These are phyloP conservation scores for Nectriaceae sp. DNA, from an alignment of 2,329 filamentous ascomycete species.

Conservation along the genomic window DNA sequence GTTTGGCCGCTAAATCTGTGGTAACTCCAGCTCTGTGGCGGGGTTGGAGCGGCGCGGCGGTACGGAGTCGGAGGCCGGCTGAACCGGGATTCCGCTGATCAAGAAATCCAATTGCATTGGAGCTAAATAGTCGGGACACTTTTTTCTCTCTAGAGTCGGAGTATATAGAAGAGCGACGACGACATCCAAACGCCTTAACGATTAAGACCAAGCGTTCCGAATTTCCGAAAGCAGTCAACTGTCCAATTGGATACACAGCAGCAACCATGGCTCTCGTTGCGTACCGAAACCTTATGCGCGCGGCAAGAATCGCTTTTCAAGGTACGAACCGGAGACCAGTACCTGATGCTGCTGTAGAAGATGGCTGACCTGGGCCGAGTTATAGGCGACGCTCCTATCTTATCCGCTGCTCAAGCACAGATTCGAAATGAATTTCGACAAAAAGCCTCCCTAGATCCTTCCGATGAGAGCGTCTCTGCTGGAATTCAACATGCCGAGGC, in stretches of 20 bases:
- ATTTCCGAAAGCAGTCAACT: not conserved
- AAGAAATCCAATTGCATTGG: not conserved
- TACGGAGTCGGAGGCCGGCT: conserved; percentile 18
- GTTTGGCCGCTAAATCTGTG: not conserved
- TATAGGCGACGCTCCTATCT: conserved; percentile 68
- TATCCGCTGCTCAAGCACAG: conserved; percentile 70
- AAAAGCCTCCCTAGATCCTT: conserved; percentile 60
- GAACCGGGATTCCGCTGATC: conserved; percentile 25
- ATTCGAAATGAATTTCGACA: conserved; percentile 75
- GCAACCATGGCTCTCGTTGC: conserved; percentile 54
- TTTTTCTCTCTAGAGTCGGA: not conserved
- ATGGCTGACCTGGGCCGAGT: conserved; percentile 1
- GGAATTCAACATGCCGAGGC: conserved; percentile 80
- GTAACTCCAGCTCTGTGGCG: not conserved
- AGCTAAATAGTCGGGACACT: not conserved
- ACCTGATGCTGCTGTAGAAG: not conserved
- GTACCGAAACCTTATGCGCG: conserved; percentile 80
- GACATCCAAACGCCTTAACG: not conserved
- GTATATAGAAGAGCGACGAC: not conserved
- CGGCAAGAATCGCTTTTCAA: conserved; percentile 79
- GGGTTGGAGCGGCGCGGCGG: not conserved
- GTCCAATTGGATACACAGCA: conserved; percentile 1
- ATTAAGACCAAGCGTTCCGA: not conserved
- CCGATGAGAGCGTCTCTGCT: conserved; percentile 59
- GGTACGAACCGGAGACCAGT: conserved; percentile 50